Evolutionary conservation across 2,329 filamentous ascomycete genomes (phyloP), one percentile per base, ranked within the genome.

Genomic region (Xylariomycetidae sp.): DNA sequence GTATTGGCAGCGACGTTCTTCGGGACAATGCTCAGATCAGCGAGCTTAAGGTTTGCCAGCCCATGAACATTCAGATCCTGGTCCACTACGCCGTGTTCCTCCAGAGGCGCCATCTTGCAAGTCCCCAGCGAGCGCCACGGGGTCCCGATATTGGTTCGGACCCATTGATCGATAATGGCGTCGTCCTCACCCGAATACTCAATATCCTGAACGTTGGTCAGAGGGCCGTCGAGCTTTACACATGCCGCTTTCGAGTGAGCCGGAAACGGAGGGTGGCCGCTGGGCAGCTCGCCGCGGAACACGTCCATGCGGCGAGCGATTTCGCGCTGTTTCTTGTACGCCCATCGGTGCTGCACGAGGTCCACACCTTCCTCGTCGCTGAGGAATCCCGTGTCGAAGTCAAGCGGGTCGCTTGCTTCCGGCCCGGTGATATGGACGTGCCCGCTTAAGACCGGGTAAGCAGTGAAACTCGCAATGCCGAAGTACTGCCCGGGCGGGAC

Each of bases 281-380:
- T 43, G 3, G 59, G 54, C 2, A 70, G 26, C 41, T 70, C 61
- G 48, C 72, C 61, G 36, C 61, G 41, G 54, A 67, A 77, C 31
- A 64, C 60, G 5, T 63, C 54, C 51, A 74, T 70, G 15, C 74
- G 69, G 2, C 76, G 68, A 13, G 64, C 59, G 31, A 81, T 67
- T 48, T 80, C 76, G 3, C 78, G 73, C 14, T 69, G 66, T 44
- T 71, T 71, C 52, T 82, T 83, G 62, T 82, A 82, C 2, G n/a
- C n/a, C n/a, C n/a, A n/a, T n/a, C n/a, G n/a, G n/a, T n/a, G n/a
- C n/a, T n/a, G n/a, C n/a, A n/a, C n/a, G n/a, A n/a, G n/a, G n/a
- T n/a, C n/a, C n/a, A n/a, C n/a, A n/a, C n/a, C n/a, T n/a, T 66
- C 38, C 10, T 58, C 46, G 33, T 80, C 70, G 4, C 56, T 13